phyloP scores from a whole-genome alignment of 169 alveolate genomes.

The Cryptosporidium sp. region DNA sequence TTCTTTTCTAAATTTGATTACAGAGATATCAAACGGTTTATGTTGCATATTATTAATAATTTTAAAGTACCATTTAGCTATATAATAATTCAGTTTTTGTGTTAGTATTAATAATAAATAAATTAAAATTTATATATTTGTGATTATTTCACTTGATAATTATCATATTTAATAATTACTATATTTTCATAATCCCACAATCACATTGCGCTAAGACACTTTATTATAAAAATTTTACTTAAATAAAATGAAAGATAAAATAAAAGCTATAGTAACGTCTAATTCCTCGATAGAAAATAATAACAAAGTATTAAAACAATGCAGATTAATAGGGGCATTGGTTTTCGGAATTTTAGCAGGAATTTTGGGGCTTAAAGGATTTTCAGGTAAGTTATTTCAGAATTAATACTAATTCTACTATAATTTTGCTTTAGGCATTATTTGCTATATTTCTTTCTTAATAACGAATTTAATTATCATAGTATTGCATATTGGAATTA shows the following conservation, averaged over 20 bases:
- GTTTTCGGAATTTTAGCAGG: conserved; percentile 53
- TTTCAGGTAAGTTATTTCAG: conserved; percentile 31
- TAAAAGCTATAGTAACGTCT: conserved; percentile 4
- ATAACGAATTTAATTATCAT: not conserved
- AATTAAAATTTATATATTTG: not conserved
- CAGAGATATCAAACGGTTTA: conserved; percentile 30
- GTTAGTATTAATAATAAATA: too few species aligned
- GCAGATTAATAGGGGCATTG: conserved; percentile 24
- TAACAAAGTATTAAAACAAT: conserved; percentile 21
- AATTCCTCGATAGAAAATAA: conserved; percentile 29
- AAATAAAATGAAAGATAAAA: conserved; percentile 7
- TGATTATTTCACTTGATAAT: not conserved
- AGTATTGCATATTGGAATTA: not conserved
- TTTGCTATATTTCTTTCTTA: conserved; percentile 6
- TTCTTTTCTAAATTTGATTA: not conserved
- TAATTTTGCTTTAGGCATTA: not conserved
- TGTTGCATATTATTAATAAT: not conserved
- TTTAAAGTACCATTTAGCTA: not conserved
- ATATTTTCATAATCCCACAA: not conserved
- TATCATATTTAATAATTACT: not conserved
- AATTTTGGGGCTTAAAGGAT: conserved; percentile 26
- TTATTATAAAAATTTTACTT: not conserved
- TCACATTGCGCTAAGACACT: conserved; percentile 6
- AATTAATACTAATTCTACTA: not conserved
- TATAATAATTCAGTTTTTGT: too few species aligned